These are phyloP conservation scores for Fraxinus dipetala DNA, from an alignment of 305 asterid genomes.

Conservation along the genomic window DNA sequence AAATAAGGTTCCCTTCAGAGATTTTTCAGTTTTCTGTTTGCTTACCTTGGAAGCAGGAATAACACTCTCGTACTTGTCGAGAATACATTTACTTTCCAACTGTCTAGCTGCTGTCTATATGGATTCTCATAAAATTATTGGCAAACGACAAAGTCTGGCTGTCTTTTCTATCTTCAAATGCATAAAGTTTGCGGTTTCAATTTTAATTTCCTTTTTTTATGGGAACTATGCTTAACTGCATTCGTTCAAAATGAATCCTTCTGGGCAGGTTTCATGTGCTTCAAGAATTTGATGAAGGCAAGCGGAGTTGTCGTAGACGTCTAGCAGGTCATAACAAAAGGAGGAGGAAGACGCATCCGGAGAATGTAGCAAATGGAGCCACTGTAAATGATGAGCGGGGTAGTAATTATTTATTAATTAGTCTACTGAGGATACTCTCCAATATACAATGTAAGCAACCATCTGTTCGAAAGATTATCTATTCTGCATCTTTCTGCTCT, in stretches of 20 bases:
- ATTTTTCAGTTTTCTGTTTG: background rate
- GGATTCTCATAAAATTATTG: background rate
- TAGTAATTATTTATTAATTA: conserved; percentile 66
- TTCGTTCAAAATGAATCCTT: background rate
- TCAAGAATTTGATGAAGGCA: conserved; percentile 97
- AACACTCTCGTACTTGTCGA: background rate
- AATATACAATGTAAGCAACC: conserved; percentile 67
- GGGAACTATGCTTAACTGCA: background rate
- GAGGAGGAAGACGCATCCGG: conserved; percentile 87
- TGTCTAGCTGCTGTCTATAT: background rate
- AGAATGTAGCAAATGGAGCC: conserved; percentile 48
- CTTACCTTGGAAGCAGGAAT: conserved; percentile 1
- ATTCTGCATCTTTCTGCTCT: conserved; percentile 3
- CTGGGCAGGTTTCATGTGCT: conserved; percentile 79
- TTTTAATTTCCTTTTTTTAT: background rate
- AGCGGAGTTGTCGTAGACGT: conserved; percentile 96
- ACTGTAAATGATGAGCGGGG: conserved; percentile 54
- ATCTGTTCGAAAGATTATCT: conserved; percentile 3
- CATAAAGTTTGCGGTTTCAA: background rate
- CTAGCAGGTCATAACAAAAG: conserved; percentile 89
- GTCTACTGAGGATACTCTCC: conserved; percentile 84
- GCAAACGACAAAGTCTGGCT: background rate
- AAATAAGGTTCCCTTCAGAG: background rate
- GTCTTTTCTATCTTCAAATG: background rate
- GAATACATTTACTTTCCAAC: background rate